Percentiles rank a stretch among this genome's conserved stretches.
Evolutionary conservation across 345 rosid species (phyloP).

Genomic region (Eucalyptus sp.): DNA sequence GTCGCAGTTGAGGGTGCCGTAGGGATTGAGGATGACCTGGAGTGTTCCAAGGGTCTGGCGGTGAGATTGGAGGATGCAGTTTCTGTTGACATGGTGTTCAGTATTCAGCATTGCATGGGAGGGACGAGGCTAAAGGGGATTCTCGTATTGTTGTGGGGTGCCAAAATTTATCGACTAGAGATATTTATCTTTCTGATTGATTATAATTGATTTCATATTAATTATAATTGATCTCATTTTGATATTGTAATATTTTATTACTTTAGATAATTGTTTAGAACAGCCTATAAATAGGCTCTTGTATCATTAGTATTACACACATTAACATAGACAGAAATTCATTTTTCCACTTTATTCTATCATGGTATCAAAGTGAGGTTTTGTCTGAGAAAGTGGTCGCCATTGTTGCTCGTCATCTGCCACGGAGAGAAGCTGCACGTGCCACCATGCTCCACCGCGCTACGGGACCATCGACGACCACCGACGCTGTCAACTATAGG

Average conservation of each 20-base stretch:
- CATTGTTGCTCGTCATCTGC: too few species aligned
- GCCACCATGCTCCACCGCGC: fast-evolving
- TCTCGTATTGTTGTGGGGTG: neutral
- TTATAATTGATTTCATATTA: too few species aligned
- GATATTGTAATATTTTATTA: too few species aligned
- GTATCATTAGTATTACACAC: neutral
- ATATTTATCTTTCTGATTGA: neutral
- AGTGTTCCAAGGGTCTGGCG: conserved; percentile 15
- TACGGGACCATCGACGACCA: fast-evolving
- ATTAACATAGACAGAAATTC: neutral
- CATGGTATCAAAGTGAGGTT: neutral
- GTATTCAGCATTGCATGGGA: neutral
- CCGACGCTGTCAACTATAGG: neutral
- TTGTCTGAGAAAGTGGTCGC: neutral
- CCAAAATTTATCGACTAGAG: neutral
- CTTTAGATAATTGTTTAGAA: neutral
- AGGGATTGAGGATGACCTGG: conserved; percentile 11
- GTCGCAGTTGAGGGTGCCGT: conserved; percentile 2
- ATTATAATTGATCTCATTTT: too few species aligned
- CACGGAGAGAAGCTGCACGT: neutral
- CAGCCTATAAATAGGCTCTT: neutral
- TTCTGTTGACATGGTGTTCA: neutral
- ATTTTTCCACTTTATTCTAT: neutral
- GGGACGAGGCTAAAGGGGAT: neutral
- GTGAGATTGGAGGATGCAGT: neutral